phyloP scores from a whole-genome alignment of 83 land plant species.

The Larix sibirica region DNA sequence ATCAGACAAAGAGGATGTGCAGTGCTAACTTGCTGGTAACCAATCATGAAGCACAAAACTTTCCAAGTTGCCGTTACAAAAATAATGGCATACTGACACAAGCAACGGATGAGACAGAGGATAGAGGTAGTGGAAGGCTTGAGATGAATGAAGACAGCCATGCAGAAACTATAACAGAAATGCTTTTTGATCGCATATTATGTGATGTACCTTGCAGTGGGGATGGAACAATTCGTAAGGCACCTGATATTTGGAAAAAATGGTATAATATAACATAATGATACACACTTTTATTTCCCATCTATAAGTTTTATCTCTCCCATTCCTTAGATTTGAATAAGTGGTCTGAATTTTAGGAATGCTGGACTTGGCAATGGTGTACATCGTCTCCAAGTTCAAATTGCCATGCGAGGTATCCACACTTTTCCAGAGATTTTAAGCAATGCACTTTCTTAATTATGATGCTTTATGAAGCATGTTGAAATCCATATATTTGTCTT shows the following conservation, averaged over 20 bases:
- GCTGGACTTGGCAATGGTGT: slow-evolving; percentile 89
- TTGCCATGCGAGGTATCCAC: slow-evolving; percentile 90
- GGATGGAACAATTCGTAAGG: slow-evolving; percentile 97
- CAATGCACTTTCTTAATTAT: neutral
- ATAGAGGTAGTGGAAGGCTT: neutral
- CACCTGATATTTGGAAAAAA: slow-evolving; percentile 98
- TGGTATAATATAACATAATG: slow-evolving; percentile 39
- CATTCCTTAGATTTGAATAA: neutral
- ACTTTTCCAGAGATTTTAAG: neutral
- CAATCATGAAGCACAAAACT: slow-evolving; percentile 98
- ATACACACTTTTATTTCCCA: neutral
- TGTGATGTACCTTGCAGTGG: slow-evolving; percentile 99
- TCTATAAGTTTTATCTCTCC: neutral
- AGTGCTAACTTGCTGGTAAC: slow-evolving; percentile 94
- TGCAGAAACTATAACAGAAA: slow-evolving; percentile 25
- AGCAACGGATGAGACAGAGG: neutral
- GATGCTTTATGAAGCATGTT: neutral
- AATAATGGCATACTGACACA: neutral
- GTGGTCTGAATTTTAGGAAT: slow-evolving; percentile 62
- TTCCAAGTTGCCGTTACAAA: slow-evolving; percentile 61
- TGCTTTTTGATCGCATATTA: slow-evolving; percentile 85
- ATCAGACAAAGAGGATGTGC: slow-evolving; percentile 99
- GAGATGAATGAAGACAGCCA: slow-evolving; percentile 17
- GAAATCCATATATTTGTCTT: neutral
- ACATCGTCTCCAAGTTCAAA: slow-evolving; percentile 89